These are phyloP conservation scores for Rhizopus sp. DNA, from an alignment of 371 early-diverging fungal genomes.

Conservation along the genomic window DNA sequence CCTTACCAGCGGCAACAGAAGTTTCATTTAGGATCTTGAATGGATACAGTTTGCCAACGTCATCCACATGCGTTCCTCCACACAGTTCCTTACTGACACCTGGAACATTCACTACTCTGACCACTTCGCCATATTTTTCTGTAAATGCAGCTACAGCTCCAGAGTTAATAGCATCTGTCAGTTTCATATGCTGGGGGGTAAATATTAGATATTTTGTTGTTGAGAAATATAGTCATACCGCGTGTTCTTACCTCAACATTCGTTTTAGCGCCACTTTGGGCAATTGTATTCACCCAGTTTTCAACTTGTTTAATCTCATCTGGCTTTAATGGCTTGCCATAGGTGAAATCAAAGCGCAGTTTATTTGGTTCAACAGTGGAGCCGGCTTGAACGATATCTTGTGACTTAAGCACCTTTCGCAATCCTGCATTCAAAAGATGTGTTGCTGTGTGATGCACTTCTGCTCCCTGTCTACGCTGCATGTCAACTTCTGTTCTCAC, in stretches of 20 bases:
- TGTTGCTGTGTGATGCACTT: constrained; percentile 80
- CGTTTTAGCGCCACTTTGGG: constrained; percentile 46
- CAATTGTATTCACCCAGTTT: constrained; percentile 61
- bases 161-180: constrained; percentile 60
- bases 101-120: constrained; percentile 64
- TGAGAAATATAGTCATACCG: not conserved
- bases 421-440: constrained; percentile 76
- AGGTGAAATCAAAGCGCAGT: constrained; percentile 77
- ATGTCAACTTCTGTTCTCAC: constrained; percentile 57
- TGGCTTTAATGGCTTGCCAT: constrained; percentile 58
- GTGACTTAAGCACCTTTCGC: constrained; percentile 54
- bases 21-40: constrained; percentile 71
- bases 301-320: constrained; percentile 58
- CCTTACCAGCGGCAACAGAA: constrained; percentile 69
- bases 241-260: constrained; percentile 36
- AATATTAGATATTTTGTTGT: not conserved
- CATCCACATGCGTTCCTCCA: constrained; percentile 75
- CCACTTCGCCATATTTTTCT: constrained; percentile 69
- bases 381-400: constrained; percentile 71
- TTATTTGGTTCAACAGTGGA: constrained; percentile 67
- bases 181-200: constrained; percentile 45
- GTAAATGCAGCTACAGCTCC: constrained; percentile 72
- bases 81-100: constrained; percentile 72
- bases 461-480: constrained; percentile 57
- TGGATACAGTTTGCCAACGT: constrained; percentile 64